These are phyloP conservation scores for Russula dissimulans DNA, from an alignment of 768 basidiomycete genomes.

Conservation along the genomic window DNA sequence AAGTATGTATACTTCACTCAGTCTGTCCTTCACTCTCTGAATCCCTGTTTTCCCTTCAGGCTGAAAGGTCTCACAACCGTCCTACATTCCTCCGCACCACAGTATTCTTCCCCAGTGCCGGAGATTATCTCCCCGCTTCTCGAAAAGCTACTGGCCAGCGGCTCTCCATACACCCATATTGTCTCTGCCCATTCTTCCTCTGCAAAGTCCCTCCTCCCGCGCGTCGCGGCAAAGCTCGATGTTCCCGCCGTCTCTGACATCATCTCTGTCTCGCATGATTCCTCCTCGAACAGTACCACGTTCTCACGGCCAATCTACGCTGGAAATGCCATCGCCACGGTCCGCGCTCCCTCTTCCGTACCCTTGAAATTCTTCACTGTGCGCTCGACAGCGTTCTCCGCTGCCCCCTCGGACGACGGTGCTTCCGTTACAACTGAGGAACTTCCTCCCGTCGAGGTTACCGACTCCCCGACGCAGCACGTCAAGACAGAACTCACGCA, in stretches of 20 bases:
- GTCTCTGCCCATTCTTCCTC: constrained; percentile 87
- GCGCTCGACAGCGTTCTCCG: constrained; percentile 81
- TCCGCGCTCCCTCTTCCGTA: constrained; percentile 69
- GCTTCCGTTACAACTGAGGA: constrained; percentile 50
- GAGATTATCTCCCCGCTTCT: constrained; percentile 79
- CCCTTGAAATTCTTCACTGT: constrained; percentile 92
- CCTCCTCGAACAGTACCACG: constrained; percentile 60
- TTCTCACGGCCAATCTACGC: constrained; percentile 96
- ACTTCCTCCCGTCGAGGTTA: constrained; percentile 54
- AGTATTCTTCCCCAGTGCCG: constrained; percentile 60
- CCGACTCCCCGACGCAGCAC: constrained; percentile 50
- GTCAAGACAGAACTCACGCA: constrained; percentile 70
- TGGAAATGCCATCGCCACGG: constrained; percentile 92
- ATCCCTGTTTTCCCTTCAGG: constrained; percentile 30
- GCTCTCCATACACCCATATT: constrained; percentile 74
- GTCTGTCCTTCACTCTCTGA: not conserved
- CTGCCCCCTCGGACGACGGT: constrained; percentile 43
- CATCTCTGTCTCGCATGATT: constrained; percentile 68
- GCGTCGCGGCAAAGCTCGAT: constrained; percentile 84
- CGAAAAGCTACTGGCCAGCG: constrained; percentile 57
- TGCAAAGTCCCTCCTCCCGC: constrained; percentile 88
- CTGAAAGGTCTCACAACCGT: constrained; percentile 58
- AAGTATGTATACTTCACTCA: constrained; percentile 40
- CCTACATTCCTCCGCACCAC: constrained; percentile 59
- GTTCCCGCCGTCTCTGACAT: constrained; percentile 89